phyloP scores from a whole-genome alignment of 495 filamentous ascomycete species.

The Clohesyomyces aquaticus region DNA sequence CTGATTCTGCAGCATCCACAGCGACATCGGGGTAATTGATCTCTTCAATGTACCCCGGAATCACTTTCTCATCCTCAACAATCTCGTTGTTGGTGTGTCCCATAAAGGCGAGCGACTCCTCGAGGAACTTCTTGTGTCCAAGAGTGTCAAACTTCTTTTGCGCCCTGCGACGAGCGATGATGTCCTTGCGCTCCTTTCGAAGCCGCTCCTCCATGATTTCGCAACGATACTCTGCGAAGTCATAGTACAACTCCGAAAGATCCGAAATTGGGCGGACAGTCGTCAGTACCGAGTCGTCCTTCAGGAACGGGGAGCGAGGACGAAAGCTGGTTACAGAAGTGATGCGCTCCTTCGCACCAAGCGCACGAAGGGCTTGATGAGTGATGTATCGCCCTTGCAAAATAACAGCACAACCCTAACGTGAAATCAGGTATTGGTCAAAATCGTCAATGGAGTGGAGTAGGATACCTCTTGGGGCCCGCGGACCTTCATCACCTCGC shows the following conservation, averaged over 20 bases:
- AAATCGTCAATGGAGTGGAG: not conserved
- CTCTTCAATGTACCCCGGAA: slow-evolving; percentile 54
- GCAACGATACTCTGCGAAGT: slow-evolving; percentile 70
- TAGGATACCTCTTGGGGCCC: slow-evolving; percentile 65
- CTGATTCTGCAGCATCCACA: slow-evolving; percentile 17
- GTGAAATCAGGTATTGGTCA: slow-evolving; percentile 10
- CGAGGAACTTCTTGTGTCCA: slow-evolving; percentile 50
- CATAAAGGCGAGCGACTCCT: slow-evolving; percentile 59
- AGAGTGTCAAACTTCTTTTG: slow-evolving; percentile 49
- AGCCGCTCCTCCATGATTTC: slow-evolving; percentile 66
- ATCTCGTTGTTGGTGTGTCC: slow-evolving; percentile 62
- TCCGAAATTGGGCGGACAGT: slow-evolving; percentile 69
- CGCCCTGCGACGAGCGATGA: slow-evolving; percentile 40
- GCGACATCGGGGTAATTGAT: slow-evolving; percentile 42
- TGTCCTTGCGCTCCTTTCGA: slow-evolving; percentile 47
- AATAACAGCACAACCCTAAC: slow-evolving; percentile 67
- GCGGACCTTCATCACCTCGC: slow-evolving; percentile 68
- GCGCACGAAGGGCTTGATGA: slow-evolving; percentile 67
- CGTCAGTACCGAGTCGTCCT: slow-evolving; percentile 68
- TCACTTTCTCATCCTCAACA: slow-evolving; percentile 58
- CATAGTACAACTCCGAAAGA: slow-evolving; percentile 69
- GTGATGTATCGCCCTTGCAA: slow-evolving; percentile 75
- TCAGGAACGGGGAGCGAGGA: slow-evolving; percentile 59
- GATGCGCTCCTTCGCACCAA: slow-evolving; percentile 68
- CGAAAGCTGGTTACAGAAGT: slow-evolving; percentile 76